Base-by-base conservation (phyloP, 129 eudicot species). In the Dittrichia graveolens region DNA sequence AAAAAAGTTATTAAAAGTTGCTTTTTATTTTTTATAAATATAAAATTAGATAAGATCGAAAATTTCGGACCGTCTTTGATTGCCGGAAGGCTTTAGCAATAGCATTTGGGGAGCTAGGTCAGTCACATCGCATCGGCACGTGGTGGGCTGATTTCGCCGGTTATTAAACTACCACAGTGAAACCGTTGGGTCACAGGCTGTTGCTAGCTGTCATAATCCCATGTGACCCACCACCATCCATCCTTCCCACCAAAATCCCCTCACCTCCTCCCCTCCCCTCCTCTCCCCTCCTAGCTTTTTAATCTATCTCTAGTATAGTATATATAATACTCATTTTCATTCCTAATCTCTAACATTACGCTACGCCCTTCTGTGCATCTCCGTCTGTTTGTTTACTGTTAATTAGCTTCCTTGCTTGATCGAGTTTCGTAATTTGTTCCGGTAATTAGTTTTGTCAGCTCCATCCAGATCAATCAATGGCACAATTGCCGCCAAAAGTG, bases 61-160 rank as follows among this genome's bases (percentile, higher is more conserved):
- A n/a, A n/a, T n/a, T n/a, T n/a, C n/a, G n/a, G n/a, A n/a, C n/a
- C n/a, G n/a, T n/a, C n/a, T n/a, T n/a, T n/a, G n/a, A n/a, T n/a
- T n/a, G n/a, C n/a, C n/a, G n/a, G n/a, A n/a, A n/a, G n/a, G n/a
- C n/a, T n/a, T n/a, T 24, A 62, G 62, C 44, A 74, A 74, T n/a
- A 39, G 44, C 48, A 59, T 45, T 15, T 44, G 14, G 18, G 31
- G 60, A 64, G 31, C 31, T 24, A 24, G n/a, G 59, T 45, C 15
- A 57, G 83, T 87, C 83, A 79, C 89, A 77, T 82, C 79, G 45
- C n/a, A 40, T 5, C 6, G 75, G 94, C 90, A 88, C 95, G 88
- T 88, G 95, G 96, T 82, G 85, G 69, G 81, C 86, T 82, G 86
- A 89, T 89, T 89, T 88, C 88, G 34, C 82, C 82, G 58, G 91